Base-by-base conservation (phyloP, 805 yeast genomes). In the Pichia cephalocereana region DNA sequence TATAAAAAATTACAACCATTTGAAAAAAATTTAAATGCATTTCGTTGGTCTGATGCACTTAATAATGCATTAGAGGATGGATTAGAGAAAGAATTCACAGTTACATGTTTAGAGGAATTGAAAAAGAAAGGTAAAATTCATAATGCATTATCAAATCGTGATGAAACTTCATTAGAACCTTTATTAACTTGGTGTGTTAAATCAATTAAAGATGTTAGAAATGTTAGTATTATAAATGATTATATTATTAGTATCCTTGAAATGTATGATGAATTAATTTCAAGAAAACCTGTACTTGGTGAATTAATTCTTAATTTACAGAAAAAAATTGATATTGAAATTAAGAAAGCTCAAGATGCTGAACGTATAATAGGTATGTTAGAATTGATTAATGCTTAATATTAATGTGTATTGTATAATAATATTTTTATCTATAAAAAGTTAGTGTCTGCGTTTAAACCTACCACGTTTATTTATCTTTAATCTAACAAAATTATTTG, bases 331-430 rank as follows among this genome's bases (percentile, higher is more conserved):
- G 76, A 75, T 48, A 62, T 68, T 34, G 97, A 91, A 66, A 78
- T 89, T 26, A 76, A 74, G 48, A 82, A 84, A 60, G 86, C 96
- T 41, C 79, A 79, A 61, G 96, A 90, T 62, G 95, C 97, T 8
- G 85, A 83, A 63, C 83, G 80, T 62, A 80, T 93, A 41, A 88
- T 85, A 58, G 99, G 99, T 47, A 93, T 93, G 97, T 70, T 93
- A 57, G 95, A 88, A 66, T 67, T 93, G 56, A 72, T 91, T 58
- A 82, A 89, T 45, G 76, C 61, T 68, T 52, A 75, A 67, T 46
- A 55, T 23, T 23, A 23, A 23, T 11, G 14, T 32, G 36, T 36
- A 30, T 39, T 41, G 18, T 37, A 47, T 40, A 23, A 23, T 23
- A 23, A 46, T 17, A 8, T 10, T 23, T 30, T 9, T n/a, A n/a